These are phyloP conservation scores for Colletotrichum truncatum DNA, from an alignment of 2,329 filamentous ascomycete species.

Conservation along the genomic window DNA sequence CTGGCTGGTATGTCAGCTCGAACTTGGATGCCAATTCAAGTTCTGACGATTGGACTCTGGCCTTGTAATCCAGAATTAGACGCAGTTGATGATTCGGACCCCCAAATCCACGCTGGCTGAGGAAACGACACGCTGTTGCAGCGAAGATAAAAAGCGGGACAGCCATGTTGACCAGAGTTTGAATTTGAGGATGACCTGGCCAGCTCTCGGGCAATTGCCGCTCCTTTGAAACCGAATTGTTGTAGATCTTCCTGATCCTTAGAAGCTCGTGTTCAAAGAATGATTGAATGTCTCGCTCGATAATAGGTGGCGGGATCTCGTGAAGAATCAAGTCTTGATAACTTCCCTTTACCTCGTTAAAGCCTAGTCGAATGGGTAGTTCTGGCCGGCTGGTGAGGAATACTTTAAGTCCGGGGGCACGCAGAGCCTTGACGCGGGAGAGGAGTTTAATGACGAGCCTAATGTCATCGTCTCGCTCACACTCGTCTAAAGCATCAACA, in stretches of 20 bases:
- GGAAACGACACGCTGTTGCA: constrained; percentile 40
- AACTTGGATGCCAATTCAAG: constrained; percentile 4
- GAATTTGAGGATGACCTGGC: constrained; percentile 4
- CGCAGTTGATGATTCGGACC: constrained; percentile 35
- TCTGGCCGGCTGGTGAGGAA: constrained; percentile 52
- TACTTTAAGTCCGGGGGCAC: constrained; percentile 36
- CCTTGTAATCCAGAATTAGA: constrained; percentile 34
- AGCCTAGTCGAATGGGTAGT: constrained; percentile 43
- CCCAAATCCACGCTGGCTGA: constrained; percentile 33
- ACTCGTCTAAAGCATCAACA: constrained; percentile 44
- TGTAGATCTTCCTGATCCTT: constrained; percentile 37
- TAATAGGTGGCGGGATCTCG: constrained; percentile 36
- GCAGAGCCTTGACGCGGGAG: constrained; percentile 24
- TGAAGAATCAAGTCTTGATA: constrained; percentile 46
- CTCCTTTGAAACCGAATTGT: neutral
- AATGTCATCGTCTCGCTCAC: constrained; percentile 39
- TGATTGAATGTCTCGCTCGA: constrained; percentile 44
- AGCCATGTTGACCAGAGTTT: constrained; percentile 38
- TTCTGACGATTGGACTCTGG: neutral
- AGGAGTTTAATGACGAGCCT: constrained; percentile 40
- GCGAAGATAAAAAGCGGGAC: constrained; percentile 47
- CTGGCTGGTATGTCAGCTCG: constrained; percentile 31
- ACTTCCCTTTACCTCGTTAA: constrained; percentile 37
- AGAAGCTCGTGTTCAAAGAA: constrained; percentile 41
- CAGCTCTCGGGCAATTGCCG: constrained; percentile 8